Conservation (phyloP, 192 early-diverging fungal genomes). For the Phycomyces nitens region DNA sequence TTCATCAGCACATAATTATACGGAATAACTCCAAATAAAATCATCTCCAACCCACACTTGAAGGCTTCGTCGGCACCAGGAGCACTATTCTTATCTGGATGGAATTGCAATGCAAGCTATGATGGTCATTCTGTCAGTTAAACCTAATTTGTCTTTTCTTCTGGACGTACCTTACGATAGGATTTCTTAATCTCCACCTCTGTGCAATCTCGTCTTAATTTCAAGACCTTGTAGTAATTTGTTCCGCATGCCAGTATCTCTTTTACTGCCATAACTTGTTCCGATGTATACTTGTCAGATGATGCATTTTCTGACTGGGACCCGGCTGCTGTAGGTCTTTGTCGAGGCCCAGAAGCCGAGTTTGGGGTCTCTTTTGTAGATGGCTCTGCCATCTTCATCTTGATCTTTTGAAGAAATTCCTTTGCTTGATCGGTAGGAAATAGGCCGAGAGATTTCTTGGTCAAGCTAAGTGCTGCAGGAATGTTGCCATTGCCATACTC, state of each 20-base stretch:
- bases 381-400: constrained; percentile 5
- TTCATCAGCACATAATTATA: background rate
- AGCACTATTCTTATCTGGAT: constrained; percentile 94
- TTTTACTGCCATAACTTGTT: constrained; percentile 78
- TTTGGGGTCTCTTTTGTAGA: constrained; percentile 27
- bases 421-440: no score
- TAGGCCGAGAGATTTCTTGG: no score
- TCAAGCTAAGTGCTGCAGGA: no score
- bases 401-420: no score
- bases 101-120: constrained; percentile 85
- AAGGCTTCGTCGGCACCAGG: constrained; percentile 96
- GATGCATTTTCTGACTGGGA: background rate
- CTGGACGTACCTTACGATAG: constrained; percentile 74
- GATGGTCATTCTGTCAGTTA: background rate
- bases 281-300: constrained; percentile 58
- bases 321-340: background rate
- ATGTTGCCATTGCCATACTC: no score
- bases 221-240: constrained; percentile 84
- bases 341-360: constrained; percentile 12
- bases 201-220: constrained; percentile 68
- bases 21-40: background rate
- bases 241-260: constrained; percentile 66
- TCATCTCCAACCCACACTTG: constrained; percentile 54
- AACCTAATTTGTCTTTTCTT: background rate
- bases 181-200: constrained; percentile 90